Evolutionary conservation across 1,284 basidiomycete genomes (phyloP), one percentile per base, ranked within the genome.

Genomic region (Fomitopsis betulina): DNA sequence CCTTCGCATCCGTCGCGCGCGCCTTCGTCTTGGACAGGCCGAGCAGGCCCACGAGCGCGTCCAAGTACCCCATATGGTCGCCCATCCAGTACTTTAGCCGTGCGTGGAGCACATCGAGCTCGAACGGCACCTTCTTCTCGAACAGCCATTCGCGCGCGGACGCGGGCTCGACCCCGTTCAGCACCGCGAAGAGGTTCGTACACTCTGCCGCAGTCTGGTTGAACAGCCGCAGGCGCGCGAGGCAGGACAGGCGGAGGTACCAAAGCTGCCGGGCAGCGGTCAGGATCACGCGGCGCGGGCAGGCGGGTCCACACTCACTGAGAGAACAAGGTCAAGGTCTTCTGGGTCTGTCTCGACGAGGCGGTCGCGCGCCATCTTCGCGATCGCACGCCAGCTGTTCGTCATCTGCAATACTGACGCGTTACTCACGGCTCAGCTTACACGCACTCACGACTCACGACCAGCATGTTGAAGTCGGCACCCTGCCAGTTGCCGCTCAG

Each of bases 191-290:
- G n/a, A 93, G 79, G 71, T 89, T 88, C 23, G 83, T 85, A 69
- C 86, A 87, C 73, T 93, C 91, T 21, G 87, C 86, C 1, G 88
- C 81, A 17, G 86, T 85, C 68, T 93, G 91, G 66, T 91, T 91
- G 75, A 88, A 89, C 53, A 93, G 82, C 38, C 89, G 84, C 52
- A 93, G 80, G 23, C 91, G 86, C 49, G 91, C 84, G 39, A 93
- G 81, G 55, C 83, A 84, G 25, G 88, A 84, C 5, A 93, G 78
- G 8, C 90, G 89, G 42, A 93, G 82, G 68, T 87, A 89, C 91
- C 91, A 93, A 25, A 92, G 80, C 89, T 92, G 63, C 5, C 30
- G 6, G 35, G 23, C 27, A 1, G 19, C 21, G 30, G 54, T 53
- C 53, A 30, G 32, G 42, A 2, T 25, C 15, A 38, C 12, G 1